These are phyloP conservation scores for Lipomyces starkeyi DNA, from an alignment of 805 yeast species.

Conservation along the genomic window DNA sequence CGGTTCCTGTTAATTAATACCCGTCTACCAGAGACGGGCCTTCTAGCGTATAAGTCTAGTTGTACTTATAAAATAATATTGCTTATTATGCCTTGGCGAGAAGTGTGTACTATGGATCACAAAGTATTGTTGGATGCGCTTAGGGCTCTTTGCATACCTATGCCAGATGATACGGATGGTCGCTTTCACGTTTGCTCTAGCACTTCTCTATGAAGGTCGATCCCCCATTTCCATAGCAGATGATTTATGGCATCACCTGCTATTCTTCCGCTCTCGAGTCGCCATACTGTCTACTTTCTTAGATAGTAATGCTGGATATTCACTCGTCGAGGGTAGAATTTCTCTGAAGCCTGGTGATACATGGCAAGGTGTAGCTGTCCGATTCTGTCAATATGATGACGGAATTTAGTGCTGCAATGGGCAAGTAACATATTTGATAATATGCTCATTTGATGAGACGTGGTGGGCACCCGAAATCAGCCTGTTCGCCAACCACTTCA, in stretches of 20 bases:
- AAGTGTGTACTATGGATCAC: neutral
- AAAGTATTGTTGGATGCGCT: neutral
- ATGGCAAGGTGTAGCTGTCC: neutral
- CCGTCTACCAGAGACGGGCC: no score
- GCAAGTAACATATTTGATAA: neutral
- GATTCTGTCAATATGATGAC: neutral
- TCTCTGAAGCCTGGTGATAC: neutral
- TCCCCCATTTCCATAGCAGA: neutral
- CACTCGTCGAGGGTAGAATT: neutral
- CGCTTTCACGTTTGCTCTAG: neutral
- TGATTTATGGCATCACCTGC: neutral
- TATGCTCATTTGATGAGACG: neutral
- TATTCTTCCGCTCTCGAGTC: neutral
- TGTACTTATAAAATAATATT: no score
- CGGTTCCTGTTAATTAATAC: no score
- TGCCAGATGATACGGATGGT: neutral
- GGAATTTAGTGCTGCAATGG: neutral
- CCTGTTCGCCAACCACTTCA: neutral
- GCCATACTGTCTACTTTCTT: neutral
- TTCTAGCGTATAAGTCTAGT: no score
- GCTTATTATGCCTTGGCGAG: no score
- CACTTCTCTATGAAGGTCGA: neutral
- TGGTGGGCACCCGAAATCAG: neutral
- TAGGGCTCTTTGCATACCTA: neutral
- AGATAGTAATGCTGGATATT: neutral